Base-by-base conservation (phyloP, 176 grass and related monocot genomes). In the Eleusine indica region DNA sequence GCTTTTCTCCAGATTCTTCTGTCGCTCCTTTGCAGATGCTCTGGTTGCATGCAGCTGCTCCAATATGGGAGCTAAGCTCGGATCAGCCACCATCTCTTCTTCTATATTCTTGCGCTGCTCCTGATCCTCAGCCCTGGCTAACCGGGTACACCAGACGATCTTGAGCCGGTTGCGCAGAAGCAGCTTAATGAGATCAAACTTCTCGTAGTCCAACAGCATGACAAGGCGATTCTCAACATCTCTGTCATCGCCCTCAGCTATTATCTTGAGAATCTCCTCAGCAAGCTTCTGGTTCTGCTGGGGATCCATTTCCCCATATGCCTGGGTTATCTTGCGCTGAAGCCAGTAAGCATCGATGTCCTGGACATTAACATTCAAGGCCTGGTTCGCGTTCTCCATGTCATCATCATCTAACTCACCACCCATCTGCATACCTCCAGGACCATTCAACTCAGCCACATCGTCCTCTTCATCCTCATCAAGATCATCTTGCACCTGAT, bases 311-410 rank as follows among this genome's bases (percentile, higher is more conserved):
- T 95, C 91, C 44, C 87, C 87, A 7, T 98, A 98, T 17, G 93
- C 93, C 74, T 96, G 87, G 42, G 96, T 92, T 83, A 98, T 91
- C 83, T 96, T 98, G 60, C 96, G 89, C 71, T 98, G 93, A 43
- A 98, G 93, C 96, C 96, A 98, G 91, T 96, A 95, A 42, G 96
- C 96, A 83, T 98, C 96, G 28, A 98, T 98, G 82, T 94, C 96
- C 82, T 98, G 93, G 47, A 98, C 96, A 71, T 98, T 94, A 75
- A 98, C 87, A 1, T 76, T 85, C 25, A 94, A 49, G 10, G 87
- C 91, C 74, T 94, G 89, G 0, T 90, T 89, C 9, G 89, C 80
- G 18, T 95, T 88, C 62, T 94, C 89, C 85, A 87, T 66, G 35
- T 98, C 96, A 68, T 92, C 91, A 0, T 95, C 93, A 46, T 98